A percentile compares a stretch with the other conserved stretches of the same genome.
Evolutionary conservation across 176 grass and related monocot genomes (phyloP).

Genomic region (Oryza australiensis): DNA sequence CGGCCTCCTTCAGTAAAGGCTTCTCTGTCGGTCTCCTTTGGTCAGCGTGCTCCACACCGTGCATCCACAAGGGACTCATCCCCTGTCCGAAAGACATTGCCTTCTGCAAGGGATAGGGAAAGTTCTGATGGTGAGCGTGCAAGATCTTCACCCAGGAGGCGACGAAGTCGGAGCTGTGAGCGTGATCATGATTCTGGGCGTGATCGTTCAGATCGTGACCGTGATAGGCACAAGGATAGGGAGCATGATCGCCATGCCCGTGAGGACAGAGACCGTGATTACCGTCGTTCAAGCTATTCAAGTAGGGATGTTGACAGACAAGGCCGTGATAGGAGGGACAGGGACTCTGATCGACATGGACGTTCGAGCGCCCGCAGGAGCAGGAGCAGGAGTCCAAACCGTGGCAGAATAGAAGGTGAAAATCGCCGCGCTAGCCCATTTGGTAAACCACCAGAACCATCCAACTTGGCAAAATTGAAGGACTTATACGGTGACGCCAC

Average conservation of each 20-base stretch:
- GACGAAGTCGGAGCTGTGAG: slow-evolving; percentile 42
- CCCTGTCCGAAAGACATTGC: slow-evolving; percentile 68
- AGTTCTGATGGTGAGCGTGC: slow-evolving; percentile 41
- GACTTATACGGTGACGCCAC: slow-evolving; percentile 84
- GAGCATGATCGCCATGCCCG: slow-evolving; percentile 36
- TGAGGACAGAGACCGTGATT: slow-evolving; percentile 47
- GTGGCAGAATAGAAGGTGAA: slow-evolving; percentile 39
- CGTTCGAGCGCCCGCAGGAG: slow-evolving; percentile 39
- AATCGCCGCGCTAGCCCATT: slow-evolving; percentile 59
- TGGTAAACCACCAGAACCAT: slow-evolving; percentile 58
- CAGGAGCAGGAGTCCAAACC: slow-evolving; percentile 48
- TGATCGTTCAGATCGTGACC: slow-evolving; percentile 45
- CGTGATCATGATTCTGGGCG: slow-evolving; percentile 31
- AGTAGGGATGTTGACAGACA: slow-evolving; percentile 44
- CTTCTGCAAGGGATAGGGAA: slow-evolving; percentile 48
- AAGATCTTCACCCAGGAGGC: slow-evolving; percentile 47
- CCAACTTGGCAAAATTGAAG: slow-evolving; percentile 83
- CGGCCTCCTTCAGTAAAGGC: slow-evolving; percentile 96
- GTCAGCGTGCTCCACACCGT: slow-evolving; percentile 94
- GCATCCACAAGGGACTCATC: slow-evolving; percentile 95
- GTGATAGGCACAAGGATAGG: slow-evolving; percentile 47
- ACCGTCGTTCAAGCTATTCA: slow-evolving; percentile 33
- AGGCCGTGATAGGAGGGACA: slow-evolving; percentile 50
- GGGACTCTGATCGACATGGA: slow-evolving; percentile 49
- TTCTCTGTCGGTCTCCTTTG: slow-evolving; percentile 92